Conservation (phyloP, 108 stramenopile genomes). For the Hondaea fermentalgiana region DNA sequence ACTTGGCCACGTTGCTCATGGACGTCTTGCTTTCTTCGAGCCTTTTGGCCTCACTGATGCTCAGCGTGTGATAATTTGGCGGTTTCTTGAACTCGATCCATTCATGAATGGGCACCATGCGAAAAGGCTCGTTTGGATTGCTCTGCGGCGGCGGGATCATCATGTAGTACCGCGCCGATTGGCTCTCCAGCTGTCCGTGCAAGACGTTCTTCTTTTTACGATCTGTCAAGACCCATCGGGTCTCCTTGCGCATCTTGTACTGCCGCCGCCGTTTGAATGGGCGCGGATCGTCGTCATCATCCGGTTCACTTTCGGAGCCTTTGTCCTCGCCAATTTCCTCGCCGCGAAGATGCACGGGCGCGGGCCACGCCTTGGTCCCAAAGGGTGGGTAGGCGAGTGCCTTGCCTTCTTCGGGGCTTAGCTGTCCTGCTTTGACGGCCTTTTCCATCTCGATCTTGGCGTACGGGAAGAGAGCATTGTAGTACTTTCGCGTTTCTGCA, state of each 20-base stretch:
- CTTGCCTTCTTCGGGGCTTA: neutral
- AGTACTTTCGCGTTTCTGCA: constrained; percentile 7
- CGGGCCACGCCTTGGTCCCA: neutral
- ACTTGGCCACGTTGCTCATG: constrained; percentile 15
- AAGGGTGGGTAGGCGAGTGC: neutral
- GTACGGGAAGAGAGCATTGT: neutral
- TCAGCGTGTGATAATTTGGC: neutral
- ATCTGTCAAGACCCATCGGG: neutral
- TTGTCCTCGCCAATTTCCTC: neutral
- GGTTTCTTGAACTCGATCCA: neutral
- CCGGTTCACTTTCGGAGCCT: neutral
- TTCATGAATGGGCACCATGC: constrained; percentile 3
- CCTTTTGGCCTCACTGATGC: neutral
- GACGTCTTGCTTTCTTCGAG: neutral
- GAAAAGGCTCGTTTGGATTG: neutral
- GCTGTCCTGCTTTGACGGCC: neutral
- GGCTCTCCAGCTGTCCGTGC: neutral
- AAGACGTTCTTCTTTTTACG: neutral
- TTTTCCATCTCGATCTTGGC: neutral
- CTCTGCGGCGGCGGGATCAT: neutral
- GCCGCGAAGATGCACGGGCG: neutral
- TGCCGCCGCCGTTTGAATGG: neutral
- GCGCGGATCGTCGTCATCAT: neutral
- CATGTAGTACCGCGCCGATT: constrained; percentile 7
- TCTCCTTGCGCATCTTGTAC: neutral